phyloP scores from a whole-genome alignment of 2,329 filamentous ascomycete genomes.

The Raffaelea ambrosiae region DNA sequence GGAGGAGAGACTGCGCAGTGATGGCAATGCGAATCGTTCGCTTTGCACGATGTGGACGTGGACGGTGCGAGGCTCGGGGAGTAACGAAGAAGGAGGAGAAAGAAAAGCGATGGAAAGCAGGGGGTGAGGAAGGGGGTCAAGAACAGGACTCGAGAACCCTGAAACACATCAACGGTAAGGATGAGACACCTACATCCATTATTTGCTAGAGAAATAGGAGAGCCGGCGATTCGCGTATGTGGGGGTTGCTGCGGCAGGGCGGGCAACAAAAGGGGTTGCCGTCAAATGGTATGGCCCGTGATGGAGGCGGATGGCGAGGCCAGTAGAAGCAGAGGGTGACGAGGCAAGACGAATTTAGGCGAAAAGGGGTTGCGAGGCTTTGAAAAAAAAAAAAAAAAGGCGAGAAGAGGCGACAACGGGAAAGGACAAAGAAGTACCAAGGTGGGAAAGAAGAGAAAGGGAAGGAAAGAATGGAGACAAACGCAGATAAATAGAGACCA shows the following conservation, averaged over 20 bases:
- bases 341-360: neutral
- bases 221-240: neutral
- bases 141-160: neutral
- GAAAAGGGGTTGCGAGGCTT: neutral
- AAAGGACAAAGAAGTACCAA: too few species aligned
- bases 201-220: slow-evolving; percentile 15
- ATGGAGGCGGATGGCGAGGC: neutral
- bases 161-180: slow-evolving; percentile 13
- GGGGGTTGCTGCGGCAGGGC: too few species aligned
- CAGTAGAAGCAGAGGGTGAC: too few species aligned
- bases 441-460: too few species aligned
- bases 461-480: too few species aligned
- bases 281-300: too few species aligned
- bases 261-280: too few species aligned
- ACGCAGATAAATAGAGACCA: neutral
- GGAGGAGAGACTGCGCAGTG: neutral
- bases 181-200: slow-evolving; percentile 42
- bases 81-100: neutral
- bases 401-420: neutral
- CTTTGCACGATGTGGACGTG: too few species aligned
- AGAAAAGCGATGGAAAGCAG: neutral
- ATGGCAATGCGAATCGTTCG: neutral
- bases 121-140: neutral
- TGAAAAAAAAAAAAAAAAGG: neutral
- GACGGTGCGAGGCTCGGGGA: too few species aligned